A percentile compares a stretch with the other conserved stretches of the same genome.
These are phyloP conservation scores for Vaccinium macrocarpon DNA, from an alignment of 148 eudicot species.

Conservation along the genomic window DNA sequence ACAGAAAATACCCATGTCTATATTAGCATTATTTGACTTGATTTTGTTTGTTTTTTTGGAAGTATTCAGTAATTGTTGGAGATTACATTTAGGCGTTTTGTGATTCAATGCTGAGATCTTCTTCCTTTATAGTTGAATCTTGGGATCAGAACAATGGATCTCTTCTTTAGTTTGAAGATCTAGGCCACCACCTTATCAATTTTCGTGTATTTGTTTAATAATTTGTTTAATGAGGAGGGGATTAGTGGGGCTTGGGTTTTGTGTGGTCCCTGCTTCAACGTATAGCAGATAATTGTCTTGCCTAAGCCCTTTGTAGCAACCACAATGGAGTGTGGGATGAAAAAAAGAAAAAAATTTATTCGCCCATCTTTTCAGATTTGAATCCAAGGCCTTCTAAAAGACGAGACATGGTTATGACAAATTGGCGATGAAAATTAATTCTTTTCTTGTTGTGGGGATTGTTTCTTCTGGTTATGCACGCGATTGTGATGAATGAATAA, in stretches of 20 bases:
- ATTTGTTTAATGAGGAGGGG: neutral
- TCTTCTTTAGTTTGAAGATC: constrained; percentile 24
- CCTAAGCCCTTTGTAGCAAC: neutral
- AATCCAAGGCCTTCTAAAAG: neutral
- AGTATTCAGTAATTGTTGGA: neutral
- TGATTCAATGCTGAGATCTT: constrained; percentile 6
- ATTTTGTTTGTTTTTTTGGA: neutral
- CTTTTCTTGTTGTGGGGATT: neutral
- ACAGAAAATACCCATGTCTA: neutral
- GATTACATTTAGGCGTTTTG: neutral
- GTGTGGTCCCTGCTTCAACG: neutral
- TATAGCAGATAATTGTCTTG: neutral
- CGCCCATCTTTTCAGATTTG: neutral
- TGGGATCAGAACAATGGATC: constrained; percentile 6
- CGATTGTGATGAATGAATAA: too few species aligned
- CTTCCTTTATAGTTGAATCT: neutral
- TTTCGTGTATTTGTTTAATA: neutral
- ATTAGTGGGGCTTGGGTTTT: neutral
- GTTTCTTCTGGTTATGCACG: too few species aligned
- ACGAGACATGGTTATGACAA: neutral
- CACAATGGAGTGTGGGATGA: neutral
- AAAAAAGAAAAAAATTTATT: neutral
- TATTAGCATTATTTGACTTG: neutral
- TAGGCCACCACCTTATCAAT: neutral
- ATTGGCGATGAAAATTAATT: neutral